Evolutionary conservation across 805 yeast genomes (phyloP).

Genomic region (Candida morakotiae): DNA sequence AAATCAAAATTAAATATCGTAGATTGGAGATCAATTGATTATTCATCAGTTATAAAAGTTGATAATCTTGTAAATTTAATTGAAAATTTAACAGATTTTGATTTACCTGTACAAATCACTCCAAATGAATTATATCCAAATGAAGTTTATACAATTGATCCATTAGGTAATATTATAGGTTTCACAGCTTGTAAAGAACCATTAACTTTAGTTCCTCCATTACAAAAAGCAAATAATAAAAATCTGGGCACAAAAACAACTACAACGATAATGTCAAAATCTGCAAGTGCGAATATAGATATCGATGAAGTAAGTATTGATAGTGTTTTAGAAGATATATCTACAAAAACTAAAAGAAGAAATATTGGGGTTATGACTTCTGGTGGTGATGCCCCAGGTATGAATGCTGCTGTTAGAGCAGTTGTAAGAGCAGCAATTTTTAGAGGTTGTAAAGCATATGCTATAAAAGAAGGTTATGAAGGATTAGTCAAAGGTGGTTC

Average conservation of each 20-base stretch:
- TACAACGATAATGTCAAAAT: constrained; percentile 12
- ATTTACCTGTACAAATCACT: constrained; percentile 46
- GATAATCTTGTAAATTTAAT: constrained; percentile 36
- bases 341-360: constrained; percentile 21
- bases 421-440: constrained; percentile 89
- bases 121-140: constrained; percentile 75
- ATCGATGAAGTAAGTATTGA: too few relatives aligned
- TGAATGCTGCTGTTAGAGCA: constrained; percentile 95
- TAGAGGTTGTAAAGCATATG: constrained; percentile 85
- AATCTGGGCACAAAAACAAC: constrained; percentile 8
- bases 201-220: constrained; percentile 46
- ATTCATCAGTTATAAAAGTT: constrained; percentile 46
- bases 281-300: constrained; percentile 3
- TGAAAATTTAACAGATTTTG: constrained; percentile 22
- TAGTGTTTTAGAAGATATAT: too few relatives aligned
- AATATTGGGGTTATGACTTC: constrained; percentile 95
- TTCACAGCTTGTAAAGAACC: constrained; percentile 64
- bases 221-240: constrained; percentile 19
- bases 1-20: constrained; percentile 14
- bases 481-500: constrained; percentile 89
- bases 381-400: constrained; percentile 99
- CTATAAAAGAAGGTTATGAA: constrained; percentile 90
- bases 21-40: constrained; percentile 50
- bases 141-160: constrained; percentile 76
- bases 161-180: constrained; percentile 78